phyloP scores from a whole-genome alignment of 805 yeast genomes.

The Cephaloascus albidus region DNA sequence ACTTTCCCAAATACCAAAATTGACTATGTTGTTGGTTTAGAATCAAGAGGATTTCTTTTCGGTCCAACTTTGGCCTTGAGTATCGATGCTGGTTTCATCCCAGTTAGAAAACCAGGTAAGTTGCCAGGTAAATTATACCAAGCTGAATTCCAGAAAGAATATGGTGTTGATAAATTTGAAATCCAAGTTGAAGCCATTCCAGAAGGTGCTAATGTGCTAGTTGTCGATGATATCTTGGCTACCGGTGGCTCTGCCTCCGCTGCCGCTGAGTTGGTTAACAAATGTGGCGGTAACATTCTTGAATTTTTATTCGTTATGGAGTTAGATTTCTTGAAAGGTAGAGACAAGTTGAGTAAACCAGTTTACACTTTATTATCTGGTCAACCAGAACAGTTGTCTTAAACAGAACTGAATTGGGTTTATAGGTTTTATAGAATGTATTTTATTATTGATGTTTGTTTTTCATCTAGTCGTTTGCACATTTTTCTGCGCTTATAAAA shows the following conservation, averaged over 20 bases:
- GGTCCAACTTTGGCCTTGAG: slow-evolving; percentile 94
- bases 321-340: slow-evolving; percentile 89
- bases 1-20: slow-evolving; percentile 48
- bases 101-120: slow-evolving; percentile 93
- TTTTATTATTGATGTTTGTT: no score
- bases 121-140: slow-evolving; percentile 76
- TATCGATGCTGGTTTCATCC: slow-evolving; percentile 83
- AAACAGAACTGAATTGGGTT: not conserved
- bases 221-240: slow-evolving; percentile 95
- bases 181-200: slow-evolving; percentile 79
- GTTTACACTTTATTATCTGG: slow-evolving; percentile 85
- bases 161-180: slow-evolving; percentile 85
- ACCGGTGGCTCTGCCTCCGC: slow-evolving; percentile 96
- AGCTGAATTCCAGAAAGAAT: slow-evolving; percentile 81
- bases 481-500: no score
- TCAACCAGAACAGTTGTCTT: slow-evolving; percentile 45
- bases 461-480: no score
- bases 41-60: slow-evolving; percentile 92
- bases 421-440: not conserved
- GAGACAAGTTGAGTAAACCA: slow-evolving; percentile 77
- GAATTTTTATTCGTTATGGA: slow-evolving; percentile 91
- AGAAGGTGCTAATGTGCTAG: slow-evolving; percentile 68
- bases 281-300: slow-evolving; percentile 60
- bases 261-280: slow-evolving; percentile 75
- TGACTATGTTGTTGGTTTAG: slow-evolving; percentile 89